Conservation (phyloP, 2,329 filamentous ascomycete genomes). For the Aspergillus ruber region DNA sequence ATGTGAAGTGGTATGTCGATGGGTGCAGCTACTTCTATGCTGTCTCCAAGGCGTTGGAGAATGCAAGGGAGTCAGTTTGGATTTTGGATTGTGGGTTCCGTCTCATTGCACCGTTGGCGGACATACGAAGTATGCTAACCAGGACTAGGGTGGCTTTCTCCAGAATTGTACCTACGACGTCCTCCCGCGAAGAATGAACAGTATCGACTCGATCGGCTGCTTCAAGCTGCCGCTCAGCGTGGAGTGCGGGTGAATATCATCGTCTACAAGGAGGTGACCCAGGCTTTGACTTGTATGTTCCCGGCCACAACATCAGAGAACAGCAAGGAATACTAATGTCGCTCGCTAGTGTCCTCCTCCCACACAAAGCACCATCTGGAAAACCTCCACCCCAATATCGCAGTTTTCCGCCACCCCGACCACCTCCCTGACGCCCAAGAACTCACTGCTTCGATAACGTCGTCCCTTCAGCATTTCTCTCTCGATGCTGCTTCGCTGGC, state of each 20-base stretch:
- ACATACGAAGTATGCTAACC: conserved; percentile 6
- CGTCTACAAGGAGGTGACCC: conserved; percentile 85
- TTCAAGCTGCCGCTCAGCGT: conserved; percentile 72
- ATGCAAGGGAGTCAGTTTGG: conserved; percentile 69
- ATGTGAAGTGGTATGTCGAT: conserved; percentile 82
- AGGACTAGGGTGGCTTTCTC: conserved; percentile 65
- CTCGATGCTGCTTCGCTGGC: conserved; percentile 51
- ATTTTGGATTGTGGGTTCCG: conserved; percentile 63
- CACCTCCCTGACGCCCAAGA: conserved; percentile 70
- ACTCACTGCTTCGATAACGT: conserved; percentile 52
- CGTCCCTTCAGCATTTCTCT: conserved; percentile 51
- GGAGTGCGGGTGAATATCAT: conserved; percentile 81
- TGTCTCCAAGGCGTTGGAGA: conserved; percentile 71
- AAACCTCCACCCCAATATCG: conserved; percentile 71
- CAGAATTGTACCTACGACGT: conserved; percentile 77
- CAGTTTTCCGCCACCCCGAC: conserved; percentile 85
- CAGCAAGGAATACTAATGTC: background rate
- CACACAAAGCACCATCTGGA: conserved; percentile 79
- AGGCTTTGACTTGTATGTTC: conserved; percentile 67
- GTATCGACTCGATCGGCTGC: conserved; percentile 77
- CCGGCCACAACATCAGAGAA: conserved; percentile 4
- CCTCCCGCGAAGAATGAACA: conserved; percentile 75
- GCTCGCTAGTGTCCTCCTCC: conserved; percentile 50
- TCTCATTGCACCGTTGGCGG: background rate
- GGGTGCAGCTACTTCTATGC: conserved; percentile 81